phyloP scores from a whole-genome alignment of 2,329 filamentous ascomycete species.

The Phialophora expanda region DNA sequence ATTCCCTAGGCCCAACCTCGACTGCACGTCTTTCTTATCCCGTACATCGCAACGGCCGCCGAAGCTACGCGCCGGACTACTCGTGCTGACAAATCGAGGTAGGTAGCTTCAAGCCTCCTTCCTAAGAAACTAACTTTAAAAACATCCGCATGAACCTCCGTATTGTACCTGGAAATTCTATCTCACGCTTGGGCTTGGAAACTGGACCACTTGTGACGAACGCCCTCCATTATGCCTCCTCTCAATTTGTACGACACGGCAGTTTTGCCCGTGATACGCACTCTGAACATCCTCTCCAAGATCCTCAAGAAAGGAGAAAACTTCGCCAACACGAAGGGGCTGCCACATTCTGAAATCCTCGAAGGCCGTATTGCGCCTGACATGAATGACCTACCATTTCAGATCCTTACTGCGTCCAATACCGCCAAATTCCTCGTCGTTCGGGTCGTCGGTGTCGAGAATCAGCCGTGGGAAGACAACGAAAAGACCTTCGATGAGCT shows the following conservation, averaged over 20 bases:
- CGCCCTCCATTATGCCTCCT: slow-evolving; percentile 8
- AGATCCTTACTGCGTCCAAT: slow-evolving; percentile 55
- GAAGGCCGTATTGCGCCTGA: slow-evolving; percentile 53
- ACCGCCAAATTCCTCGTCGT: slow-evolving; percentile 49
- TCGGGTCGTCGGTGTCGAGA: slow-evolving; percentile 47
- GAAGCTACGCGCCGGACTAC: not conserved
- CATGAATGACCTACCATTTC: slow-evolving; percentile 58
- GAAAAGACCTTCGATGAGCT: slow-evolving; percentile 59
- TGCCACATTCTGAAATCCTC: slow-evolving; percentile 47
- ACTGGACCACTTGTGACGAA: not conserved
- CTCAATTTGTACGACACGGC: slow-evolving; percentile 44
- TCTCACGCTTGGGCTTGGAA: not conserved
- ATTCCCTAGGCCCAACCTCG: not conserved
- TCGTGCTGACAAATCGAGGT: slow-evolving; percentile 7
- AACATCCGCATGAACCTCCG: not conserved
- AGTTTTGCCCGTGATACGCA: slow-evolving; percentile 51
- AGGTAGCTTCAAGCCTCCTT: not conserved
- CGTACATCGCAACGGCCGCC: not conserved
- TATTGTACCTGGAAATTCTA: not conserved
- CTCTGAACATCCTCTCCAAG: slow-evolving; percentile 50
- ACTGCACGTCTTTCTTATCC: not conserved
- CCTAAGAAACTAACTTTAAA: not conserved
- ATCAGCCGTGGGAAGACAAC: slow-evolving; percentile 47
- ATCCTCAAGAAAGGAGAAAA: slow-evolving; percentile 54
- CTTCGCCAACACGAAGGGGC: slow-evolving; percentile 48